A percentile compares a stretch with the other conserved stretches of the same genome.
Evolutionary conservation across 371 early-diverging fungal genomes (phyloP).

Genomic region (Mucor mucedo): DNA sequence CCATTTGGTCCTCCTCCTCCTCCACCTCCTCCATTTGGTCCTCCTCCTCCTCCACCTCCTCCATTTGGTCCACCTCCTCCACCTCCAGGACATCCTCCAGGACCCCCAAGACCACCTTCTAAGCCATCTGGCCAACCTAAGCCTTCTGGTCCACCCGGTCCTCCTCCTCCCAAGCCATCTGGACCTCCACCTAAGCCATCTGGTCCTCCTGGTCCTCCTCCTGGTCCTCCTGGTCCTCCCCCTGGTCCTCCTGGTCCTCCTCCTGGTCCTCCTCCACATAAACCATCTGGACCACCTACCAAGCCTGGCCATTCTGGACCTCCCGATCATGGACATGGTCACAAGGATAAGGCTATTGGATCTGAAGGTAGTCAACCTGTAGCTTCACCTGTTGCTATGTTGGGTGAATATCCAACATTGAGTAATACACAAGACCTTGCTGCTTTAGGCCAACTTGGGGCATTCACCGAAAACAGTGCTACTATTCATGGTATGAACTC

Average conservation of each 20-base stretch:
- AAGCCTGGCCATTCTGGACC: not conserved
- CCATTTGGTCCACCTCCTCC: not conserved
- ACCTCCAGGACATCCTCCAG: not conserved
- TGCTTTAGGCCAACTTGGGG: slow-evolving; percentile 19
- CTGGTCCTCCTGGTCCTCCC: not conserved
- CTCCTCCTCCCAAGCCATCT: not conserved
- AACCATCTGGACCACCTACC: not conserved
- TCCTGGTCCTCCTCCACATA: not conserved
- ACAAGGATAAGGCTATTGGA: not conserved
- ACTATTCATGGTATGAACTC: slow-evolving; percentile 13
- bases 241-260: not conserved
- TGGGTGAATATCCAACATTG: not conserved
- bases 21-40: not conserved
- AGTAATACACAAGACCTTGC: slow-evolving; percentile 5
- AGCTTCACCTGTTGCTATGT: not conserved
- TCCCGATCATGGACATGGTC: not conserved
- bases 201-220: not conserved
- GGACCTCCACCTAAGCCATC: not conserved
- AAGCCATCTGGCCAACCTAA: no score
- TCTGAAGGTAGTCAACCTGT: not conserved
- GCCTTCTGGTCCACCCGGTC: no score
- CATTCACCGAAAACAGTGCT: not conserved
- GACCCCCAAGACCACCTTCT: no score
- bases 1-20: not conserved
- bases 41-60: not conserved